Evolutionary conservation across 1,284 basidiomycete species (phyloP).

Genomic region (Naganishia sp.): DNA sequence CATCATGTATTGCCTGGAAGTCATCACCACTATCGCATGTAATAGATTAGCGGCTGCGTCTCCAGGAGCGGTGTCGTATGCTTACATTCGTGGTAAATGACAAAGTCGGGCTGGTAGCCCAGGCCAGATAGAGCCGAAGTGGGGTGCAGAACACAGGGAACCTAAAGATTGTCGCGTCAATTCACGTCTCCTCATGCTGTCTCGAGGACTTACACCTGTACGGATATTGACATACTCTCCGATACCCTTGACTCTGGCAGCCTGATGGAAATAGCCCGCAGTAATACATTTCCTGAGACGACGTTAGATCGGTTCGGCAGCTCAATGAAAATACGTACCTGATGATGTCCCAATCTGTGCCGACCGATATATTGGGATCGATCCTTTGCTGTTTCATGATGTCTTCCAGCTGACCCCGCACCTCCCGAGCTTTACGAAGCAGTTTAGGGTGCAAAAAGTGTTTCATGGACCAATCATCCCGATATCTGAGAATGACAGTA

Average conservation of each 20-base stretch:
- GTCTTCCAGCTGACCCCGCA: conserved; percentile 93
- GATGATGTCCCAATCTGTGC: conserved; percentile 93
- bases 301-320: background rate
- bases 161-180: conserved; percentile 35
- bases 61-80: conserved; percentile 32
- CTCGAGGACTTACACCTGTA: conserved; percentile 64
- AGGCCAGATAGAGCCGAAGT: conserved; percentile 95
- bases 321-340: conserved; percentile 57
- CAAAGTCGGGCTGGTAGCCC: conserved; percentile 92
- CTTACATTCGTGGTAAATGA: conserved; percentile 85
- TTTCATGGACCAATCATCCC: conserved; percentile 89
- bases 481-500: conserved; percentile 59
- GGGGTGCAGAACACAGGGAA: conserved; percentile 70
- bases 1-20: conserved; percentile 93
- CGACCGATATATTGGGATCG: conserved; percentile 74
- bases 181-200: background rate
- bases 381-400: conserved; percentile 99
- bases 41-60: conserved; percentile 30
- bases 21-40: conserved; percentile 66
- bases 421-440: conserved; percentile 91
- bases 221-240: conserved; percentile 98
- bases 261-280: conserved; percentile 98
- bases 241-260: conserved; percentile 95
- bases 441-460: conserved; percentile 98
- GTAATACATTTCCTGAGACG: conserved; percentile 85